Conservation (phyloP, 768 basidiomycete species). For the Amyloporia xantha region DNA sequence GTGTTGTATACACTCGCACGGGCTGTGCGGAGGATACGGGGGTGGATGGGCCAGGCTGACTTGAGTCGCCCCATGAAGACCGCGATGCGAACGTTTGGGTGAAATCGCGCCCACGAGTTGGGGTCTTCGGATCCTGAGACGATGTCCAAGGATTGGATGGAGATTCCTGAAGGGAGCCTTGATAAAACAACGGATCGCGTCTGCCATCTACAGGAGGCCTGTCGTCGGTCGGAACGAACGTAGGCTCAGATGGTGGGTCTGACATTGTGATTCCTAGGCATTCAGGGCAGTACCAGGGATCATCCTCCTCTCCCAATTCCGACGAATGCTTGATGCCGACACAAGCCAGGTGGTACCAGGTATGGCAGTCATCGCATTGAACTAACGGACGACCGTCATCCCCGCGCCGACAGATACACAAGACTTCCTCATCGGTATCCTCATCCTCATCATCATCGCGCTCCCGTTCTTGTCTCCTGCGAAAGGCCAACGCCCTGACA, state of each 20-base stretch:
- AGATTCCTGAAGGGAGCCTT: conserved; percentile 48
- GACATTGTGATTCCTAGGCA: conserved; percentile 43
- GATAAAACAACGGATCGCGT: conserved; percentile 55
- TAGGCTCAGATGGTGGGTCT: conserved; percentile 49
- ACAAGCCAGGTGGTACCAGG: conserved; percentile 79
- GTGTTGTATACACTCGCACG: conserved; percentile 23
- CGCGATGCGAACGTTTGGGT: conserved; percentile 24
- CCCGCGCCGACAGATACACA: conserved; percentile 61
- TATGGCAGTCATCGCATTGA: conserved; percentile 74
- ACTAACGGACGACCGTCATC: conserved; percentile 74
- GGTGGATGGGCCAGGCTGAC: conserved; percentile 47
- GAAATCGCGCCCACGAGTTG: conserved; percentile 29
- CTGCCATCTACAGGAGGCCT: conserved; percentile 29
- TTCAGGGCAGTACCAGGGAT: conserved; percentile 69
- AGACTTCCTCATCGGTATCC: conserved; percentile 38
- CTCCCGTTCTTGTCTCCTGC: conserved; percentile 30
- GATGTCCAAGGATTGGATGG: conserved; percentile 46
- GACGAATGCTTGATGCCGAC: conserved; percentile 60
- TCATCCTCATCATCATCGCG: conserved; percentile 30
- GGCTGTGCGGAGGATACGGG: conserved; percentile 34
- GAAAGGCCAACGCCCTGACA: conserved; percentile 52
- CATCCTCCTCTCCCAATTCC: conserved; percentile 70
- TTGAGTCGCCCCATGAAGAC: conserved; percentile 45
- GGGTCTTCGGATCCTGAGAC: conserved; percentile 39
- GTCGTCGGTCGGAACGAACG: conserved; percentile 62